These are phyloP conservation scores for Adenanthera pavonina DNA, from an alignment of 306 rosid genomes.

Conservation along the genomic window DNA sequence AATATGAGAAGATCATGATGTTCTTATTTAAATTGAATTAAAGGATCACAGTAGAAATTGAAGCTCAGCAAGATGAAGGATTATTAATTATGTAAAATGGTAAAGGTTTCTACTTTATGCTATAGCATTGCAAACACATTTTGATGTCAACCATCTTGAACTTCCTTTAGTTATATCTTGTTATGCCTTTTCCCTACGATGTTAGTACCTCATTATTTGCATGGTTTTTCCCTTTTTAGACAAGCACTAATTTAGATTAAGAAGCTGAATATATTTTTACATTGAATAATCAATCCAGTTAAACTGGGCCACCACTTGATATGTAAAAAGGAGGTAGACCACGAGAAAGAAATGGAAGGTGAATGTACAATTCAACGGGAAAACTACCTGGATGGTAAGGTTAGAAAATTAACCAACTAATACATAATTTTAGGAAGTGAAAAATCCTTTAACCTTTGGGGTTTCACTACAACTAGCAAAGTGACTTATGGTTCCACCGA, in stretches of 20 bases:
- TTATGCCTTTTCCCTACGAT: not conserved
- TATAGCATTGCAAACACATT: not conserved
- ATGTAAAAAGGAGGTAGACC: constrained; percentile 11
- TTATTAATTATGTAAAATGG: not conserved
- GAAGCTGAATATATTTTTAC: not conserved
- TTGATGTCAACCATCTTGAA: not conserved
- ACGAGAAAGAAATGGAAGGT: not conserved
- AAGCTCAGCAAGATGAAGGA: not conserved
- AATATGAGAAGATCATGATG: not conserved
- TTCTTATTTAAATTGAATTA: not conserved
- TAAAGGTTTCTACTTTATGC: not conserved
- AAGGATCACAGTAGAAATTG: not conserved
- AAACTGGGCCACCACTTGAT: constrained; percentile 15
- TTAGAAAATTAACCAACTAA: constrained; percentile 28
- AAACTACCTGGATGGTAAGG: not conserved
- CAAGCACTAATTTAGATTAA: constrained; percentile 4
- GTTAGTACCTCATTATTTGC: not conserved
- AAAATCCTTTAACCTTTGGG: constrained; percentile 73
- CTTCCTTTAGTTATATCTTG: constrained; percentile 4
- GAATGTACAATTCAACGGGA: not conserved
- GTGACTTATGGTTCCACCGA: constrained; percentile 88
- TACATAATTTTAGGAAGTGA: constrained; percentile 32
- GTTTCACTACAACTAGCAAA: constrained; percentile 68
- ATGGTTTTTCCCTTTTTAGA: constrained; percentile 13
- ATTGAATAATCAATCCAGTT: not conserved